A percentile compares a stretch with the other conserved stretches of the same genome.
These are phyloP conservation scores for Knufia fluminis DNA, from an alignment of 2,329 filamentous ascomycete genomes.

Conservation along the genomic window DNA sequence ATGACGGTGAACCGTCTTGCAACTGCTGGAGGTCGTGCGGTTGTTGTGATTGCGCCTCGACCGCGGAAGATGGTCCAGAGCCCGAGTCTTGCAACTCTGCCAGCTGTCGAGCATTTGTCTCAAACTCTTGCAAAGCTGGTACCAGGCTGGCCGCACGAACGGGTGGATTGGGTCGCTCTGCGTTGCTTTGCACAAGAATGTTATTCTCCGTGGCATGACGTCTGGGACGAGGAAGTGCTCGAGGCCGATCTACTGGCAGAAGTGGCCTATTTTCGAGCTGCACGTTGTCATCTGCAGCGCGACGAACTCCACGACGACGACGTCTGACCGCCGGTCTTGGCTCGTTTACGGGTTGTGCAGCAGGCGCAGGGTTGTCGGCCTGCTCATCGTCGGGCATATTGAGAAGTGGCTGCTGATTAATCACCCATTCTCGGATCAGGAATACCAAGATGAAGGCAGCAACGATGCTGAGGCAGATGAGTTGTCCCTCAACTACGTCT, in stretches of 20 bases:
- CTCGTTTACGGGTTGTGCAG: constrained; percentile 12
- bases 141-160: constrained; percentile 15
- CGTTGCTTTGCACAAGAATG: constrained; percentile 20
- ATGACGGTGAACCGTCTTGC: neutral
- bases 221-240: constrained; percentile 2
- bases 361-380: constrained; percentile 32
- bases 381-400: constrained; percentile 59
- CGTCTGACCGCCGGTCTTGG: neutral
- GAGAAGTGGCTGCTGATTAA: constrained; percentile 90
- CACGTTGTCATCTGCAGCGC: neutral
- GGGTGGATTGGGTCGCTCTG: constrained; percentile 10
- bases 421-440: constrained; percentile 91
- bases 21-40: neutral
- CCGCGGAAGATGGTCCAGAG: neutral
- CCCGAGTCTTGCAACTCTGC: neutral
- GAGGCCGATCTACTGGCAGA: neutral
- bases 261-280: constrained; percentile 2
- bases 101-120: neutral
- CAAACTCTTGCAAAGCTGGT: constrained; percentile 4
- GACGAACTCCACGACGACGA: constrained; percentile 1
- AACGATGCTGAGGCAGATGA: constrained; percentile 86
- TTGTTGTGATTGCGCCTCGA: neutral
- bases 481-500: constrained; percentile 78
- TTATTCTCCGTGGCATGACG: constrained; percentile 28
- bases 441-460: constrained; percentile 95